Base-by-base conservation (phyloP, 139 green algal genomes). In the Ulvella scutata region DNA sequence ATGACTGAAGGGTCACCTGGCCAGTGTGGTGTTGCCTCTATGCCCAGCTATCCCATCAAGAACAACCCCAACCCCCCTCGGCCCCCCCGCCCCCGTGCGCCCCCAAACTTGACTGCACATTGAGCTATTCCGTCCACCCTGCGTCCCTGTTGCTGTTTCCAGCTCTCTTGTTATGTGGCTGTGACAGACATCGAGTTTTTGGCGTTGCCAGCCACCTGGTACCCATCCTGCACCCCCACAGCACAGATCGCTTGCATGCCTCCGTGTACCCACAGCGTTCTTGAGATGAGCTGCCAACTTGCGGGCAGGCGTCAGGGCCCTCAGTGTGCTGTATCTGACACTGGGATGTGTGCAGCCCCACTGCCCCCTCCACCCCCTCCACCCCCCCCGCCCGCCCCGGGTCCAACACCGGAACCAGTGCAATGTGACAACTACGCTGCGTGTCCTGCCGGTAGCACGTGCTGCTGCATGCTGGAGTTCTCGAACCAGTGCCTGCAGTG, bases 21-120 rank as follows among this genome's bases (percentile, higher is more conserved):
- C 28, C 85, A 93, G 78, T 99, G 95, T 79, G 94, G 94, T 38
- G 91, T 98, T 61, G 86, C 90, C 62, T 90, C 91, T 78, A 77
- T 85, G 38, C 82, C 95, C 6, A 96, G 87, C 6, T 99, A 96
- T 85, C 95, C 95, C 7, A 85, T 90, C 38, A 85, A 89, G 77
- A 81, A n/a, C 13, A 26, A 10, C 2, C 88, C 91, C 76, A 92
- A 91, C 79, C 88, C 88, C 13, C 82, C 85, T 10, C 37, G 77
- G 37, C 73, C 80, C 36, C 61, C 75, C 2, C 74, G 81, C 28
- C 51, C 51, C 9, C n/a, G 51, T 67, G 29, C 62, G 39, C 59
- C 75, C 3, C 83, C 79, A 29, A 75, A 13, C 51, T 2, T 3
- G n/a, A n/a, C 0, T 67, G 51, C 51, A 26, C 17, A n/a, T n/a